phyloP scores from a whole-genome alignment of 768 basidiomycete genomes.

The Grammothele lineata region DNA sequence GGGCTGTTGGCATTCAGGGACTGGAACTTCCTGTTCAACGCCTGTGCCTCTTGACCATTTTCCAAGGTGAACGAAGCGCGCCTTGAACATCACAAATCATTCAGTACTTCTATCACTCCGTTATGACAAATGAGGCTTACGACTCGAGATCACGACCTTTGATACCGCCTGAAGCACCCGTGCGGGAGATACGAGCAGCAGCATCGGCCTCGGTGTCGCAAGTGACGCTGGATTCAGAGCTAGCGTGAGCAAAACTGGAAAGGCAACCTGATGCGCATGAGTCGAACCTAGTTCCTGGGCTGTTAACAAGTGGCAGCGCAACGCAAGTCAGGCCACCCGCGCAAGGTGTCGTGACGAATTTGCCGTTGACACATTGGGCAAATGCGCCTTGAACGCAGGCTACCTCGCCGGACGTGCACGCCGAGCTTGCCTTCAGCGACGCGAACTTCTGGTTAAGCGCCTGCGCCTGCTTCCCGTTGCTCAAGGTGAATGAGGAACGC shows the following conservation, averaged over 20 bases:
- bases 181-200: slow-evolving; percentile 19
- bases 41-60: slow-evolving; percentile 28
- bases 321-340: slow-evolving; percentile 18
- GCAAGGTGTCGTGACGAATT: slow-evolving; percentile 29
- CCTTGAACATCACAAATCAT: neutral
- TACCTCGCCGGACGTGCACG: slow-evolving; percentile 40
- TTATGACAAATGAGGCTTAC: slow-evolving; percentile 9
- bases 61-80: slow-evolving; percentile 16
- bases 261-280: no score
- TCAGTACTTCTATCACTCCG: slow-evolving; percentile 6
- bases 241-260: no score
- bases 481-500: slow-evolving; percentile 6
- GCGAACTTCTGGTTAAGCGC: slow-evolving; percentile 37
- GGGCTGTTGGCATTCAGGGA: slow-evolving; percentile 39
- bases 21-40: slow-evolving; percentile 39
- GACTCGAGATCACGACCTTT: slow-evolving; percentile 4
- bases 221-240: slow-evolving; percentile 16
- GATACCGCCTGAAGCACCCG: slow-evolving; percentile 29
- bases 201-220: slow-evolving; percentile 23
- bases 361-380: slow-evolving; percentile 52
- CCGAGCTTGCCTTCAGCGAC: slow-evolving; percentile 37
- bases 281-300: slow-evolving; percentile 25
- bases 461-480: slow-evolving; percentile 4
- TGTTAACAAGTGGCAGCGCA: slow-evolving; percentile 29
- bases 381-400: slow-evolving; percentile 48